phyloP scores from a whole-genome alignment of 345 rosid genomes.

The Eucalyptus sp. region DNA sequence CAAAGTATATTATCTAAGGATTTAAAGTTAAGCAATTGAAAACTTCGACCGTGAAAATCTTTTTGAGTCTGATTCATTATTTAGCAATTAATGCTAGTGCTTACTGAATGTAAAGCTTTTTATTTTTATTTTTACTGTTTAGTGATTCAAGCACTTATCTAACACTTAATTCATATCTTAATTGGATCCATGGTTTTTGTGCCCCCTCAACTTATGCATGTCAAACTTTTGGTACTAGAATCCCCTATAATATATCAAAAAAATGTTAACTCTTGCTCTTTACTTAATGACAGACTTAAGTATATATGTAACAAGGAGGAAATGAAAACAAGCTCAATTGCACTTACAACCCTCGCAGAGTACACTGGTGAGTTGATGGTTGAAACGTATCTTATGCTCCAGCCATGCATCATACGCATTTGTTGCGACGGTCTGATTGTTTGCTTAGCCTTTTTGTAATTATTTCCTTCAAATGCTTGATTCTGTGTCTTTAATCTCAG shows the following conservation, averaged over 20 bases:
- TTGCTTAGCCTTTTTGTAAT: neutral
- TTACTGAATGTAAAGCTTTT: neutral
- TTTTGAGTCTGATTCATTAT: neutral
- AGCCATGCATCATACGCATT: neutral
- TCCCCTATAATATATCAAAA: neutral
- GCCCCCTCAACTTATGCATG: neutral
- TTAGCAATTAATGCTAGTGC: neutral
- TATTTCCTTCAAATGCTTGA: neutral
- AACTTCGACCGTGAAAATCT: neutral
- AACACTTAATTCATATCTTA: neutral
- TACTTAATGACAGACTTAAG: constrained; percentile 48
- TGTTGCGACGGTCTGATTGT: neutral
- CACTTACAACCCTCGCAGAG: constrained; percentile 75
- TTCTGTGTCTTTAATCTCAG: constrained; percentile 23
- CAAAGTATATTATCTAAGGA: neutral
- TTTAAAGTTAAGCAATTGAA: neutral
- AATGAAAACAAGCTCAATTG: constrained; percentile 74
- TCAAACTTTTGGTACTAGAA: neutral
- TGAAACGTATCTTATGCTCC: neutral
- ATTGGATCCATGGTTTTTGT: neutral
- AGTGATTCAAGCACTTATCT: neutral
- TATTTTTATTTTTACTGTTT: neutral
- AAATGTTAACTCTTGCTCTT: neutral
- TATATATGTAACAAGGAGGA: constrained; percentile 81
- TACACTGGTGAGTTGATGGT: constrained; percentile 54